Evolutionary conservation across 129 eudicot genomes (phyloP).

Genomic region (Arctium lappa): DNA sequence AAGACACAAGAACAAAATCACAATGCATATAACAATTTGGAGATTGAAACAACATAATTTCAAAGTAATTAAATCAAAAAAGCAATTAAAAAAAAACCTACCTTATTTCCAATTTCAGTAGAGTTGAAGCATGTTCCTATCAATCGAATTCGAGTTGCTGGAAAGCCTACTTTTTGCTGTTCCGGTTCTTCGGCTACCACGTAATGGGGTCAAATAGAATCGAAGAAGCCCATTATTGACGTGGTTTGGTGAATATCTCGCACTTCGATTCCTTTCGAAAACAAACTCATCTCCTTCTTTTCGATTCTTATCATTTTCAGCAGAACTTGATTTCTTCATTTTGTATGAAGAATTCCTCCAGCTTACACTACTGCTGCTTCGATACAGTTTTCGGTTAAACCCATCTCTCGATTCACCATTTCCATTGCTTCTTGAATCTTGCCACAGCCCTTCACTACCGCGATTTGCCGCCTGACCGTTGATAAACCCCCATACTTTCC

Average conservation of each 20-base stretch:
- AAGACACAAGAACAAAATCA: background rate
- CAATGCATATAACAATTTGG: background rate
- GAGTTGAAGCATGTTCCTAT: background rate
- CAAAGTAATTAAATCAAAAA: background rate
- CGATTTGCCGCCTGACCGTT: constrained; percentile 32
- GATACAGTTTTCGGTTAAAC: constrained; percentile 23
- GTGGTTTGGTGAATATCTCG: background rate
- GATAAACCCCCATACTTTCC: constrained; percentile 71
- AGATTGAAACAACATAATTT: background rate
- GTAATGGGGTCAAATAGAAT: constrained; percentile 1
- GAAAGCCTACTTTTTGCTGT: constrained; percentile 11
- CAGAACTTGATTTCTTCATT: constrained; percentile 32
- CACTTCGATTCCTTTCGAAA: background rate
- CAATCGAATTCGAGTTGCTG: background rate
- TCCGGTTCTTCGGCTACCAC: background rate
- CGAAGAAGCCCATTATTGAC: background rate
- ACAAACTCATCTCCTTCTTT: constrained; percentile 21
- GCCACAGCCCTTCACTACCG: constrained; percentile 15
- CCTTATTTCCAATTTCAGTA: background rate
- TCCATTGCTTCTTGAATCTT: constrained; percentile 4
- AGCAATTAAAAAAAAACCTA: background rate
- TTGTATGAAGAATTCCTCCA: constrained; percentile 59
- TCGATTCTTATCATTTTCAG: constrained; percentile 2
- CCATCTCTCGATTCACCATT: constrained; percentile 15
- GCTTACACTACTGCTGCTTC: constrained; percentile 73